Percentiles rank a stretch among this genome's conserved stretches.
Evolutionary conservation across 2,329 filamentous ascomycete species (phyloP).

Genomic region (Mycosphaerella sp.): DNA sequence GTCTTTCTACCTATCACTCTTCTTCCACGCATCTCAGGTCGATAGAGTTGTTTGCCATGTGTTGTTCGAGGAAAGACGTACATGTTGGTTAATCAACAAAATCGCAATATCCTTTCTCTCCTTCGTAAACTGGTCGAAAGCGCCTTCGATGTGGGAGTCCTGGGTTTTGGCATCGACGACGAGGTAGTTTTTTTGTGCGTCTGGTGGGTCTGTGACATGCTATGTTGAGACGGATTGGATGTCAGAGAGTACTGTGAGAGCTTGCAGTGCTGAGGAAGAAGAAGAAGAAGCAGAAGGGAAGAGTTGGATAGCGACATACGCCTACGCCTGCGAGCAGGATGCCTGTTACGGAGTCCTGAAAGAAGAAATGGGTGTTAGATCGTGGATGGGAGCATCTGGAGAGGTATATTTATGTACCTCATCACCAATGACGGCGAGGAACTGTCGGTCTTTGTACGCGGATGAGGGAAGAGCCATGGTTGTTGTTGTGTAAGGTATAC

Average conservation of each 20-base stretch:
- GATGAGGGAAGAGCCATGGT: conserved; percentile 55
- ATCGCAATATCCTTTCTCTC: conserved; percentile 96
- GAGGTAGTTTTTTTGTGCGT: conserved; percentile 94
- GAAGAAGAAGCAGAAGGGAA: not conserved
- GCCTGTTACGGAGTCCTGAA: conserved; percentile 88
- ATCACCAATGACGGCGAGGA: conserved; percentile 95
- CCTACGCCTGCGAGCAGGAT: conserved; percentile 92
- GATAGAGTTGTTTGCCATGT: too few relatives aligned
- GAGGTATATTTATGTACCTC: conserved; percentile 57
- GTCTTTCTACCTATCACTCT: not conserved
- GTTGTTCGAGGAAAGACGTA: conserved; percentile 39
- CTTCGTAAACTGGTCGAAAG: conserved; percentile 82
- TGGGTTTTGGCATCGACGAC: conserved; percentile 95
- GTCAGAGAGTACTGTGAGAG: too few relatives aligned
- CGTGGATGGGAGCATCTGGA: not conserved
- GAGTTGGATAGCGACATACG: conserved; percentile 48
- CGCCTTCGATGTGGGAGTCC: conserved; percentile 74
- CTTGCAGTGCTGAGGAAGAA: too few relatives aligned
- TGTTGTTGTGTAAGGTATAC: not conserved
- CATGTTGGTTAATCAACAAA: conserved; percentile 95
- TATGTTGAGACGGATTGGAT: conserved; percentile 34
- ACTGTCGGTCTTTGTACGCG: conserved; percentile 74
- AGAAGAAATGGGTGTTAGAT: conserved; percentile 1
- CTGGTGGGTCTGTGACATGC: conserved; percentile 86
- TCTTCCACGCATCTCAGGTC: not conserved